Evolutionary conservation across 495 filamentous ascomycete genomes (phyloP), one percentile per base, ranked within the genome.

Genomic region (Chlorociboria aeruginascens): DNA sequence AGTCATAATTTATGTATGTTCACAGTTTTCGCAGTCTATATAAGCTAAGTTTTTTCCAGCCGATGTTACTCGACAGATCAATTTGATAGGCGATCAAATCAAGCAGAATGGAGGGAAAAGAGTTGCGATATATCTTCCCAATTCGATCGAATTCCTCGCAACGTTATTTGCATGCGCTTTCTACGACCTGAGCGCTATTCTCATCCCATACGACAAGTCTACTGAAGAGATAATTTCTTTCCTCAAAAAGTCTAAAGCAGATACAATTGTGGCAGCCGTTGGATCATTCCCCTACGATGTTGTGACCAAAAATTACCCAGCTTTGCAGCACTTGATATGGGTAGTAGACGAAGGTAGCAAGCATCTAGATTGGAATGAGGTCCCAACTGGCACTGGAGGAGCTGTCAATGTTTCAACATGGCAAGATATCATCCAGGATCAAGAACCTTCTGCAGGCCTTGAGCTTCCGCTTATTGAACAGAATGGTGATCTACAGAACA

Each of bases 41-140:
- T 10, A 32, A 44, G 11, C 10, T 33, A 32, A 7, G 2, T 30
- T 33, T 25, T n/a, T 8, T 30, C 9, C 54, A 74, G 76, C 74
- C 35, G 78, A 85, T 41, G 63, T 96, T 14, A 90, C 83, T 0
- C 79, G 80, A 48, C 82, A 95, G 63, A 95, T 97, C 59, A 86
- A 84, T 63, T 74, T 93, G 8, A 79, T 97, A 49, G 92, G 92
- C 49, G 70, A 78, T 51, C 73, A 89, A 52, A 66, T 97, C 37
- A 55, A 62, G 32, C 72, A 80, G 50, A 72, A 82, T 49, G 77
- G 78, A 12, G 82, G 73, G n/a, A 81, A 81, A 60, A 81, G 77
- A 32, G 85, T 97, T 25, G 92, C 87, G 20, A 74, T 99, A 52
- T 93, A 92, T 63, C 76, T 97, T 25, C 88, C 89, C 3, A 96